Conservation (phyloP, 805 yeast species). For the Clavispora fructus region DNA sequence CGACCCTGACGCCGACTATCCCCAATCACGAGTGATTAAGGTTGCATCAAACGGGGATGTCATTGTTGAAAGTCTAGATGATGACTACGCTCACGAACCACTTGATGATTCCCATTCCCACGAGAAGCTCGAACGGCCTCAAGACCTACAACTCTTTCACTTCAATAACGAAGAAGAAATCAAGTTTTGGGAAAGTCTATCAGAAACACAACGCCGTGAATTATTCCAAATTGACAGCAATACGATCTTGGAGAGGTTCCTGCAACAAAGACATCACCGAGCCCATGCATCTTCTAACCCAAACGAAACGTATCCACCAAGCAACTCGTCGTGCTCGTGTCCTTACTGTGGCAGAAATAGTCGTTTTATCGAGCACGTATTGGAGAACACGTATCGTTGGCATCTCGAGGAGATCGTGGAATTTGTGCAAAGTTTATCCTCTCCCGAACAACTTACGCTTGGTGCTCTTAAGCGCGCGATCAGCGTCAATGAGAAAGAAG, state of each 20-base stretch:
- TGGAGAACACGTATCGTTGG: conserved; percentile 67
- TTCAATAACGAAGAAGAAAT: conserved; percentile 10
- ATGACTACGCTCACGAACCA: conserved; percentile 12
- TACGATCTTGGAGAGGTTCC: conserved; percentile 60
- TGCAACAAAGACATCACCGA: conserved; percentile 13
- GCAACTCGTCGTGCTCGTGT: conserved; percentile 52
- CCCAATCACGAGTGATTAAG: conserved; percentile 64
- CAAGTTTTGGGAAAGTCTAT: conserved; percentile 11
- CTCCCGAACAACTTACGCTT: neutral
- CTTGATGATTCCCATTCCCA: neutral
- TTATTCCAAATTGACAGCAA: conserved; percentile 57
- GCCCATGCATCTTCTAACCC: conserved; percentile 5
- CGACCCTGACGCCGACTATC: conserved; percentile 60
- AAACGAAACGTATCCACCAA: conserved; percentile 2
- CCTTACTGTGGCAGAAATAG: conserved; percentile 73
- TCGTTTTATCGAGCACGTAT: conserved; percentile 66
- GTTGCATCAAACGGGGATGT: conserved; percentile 74
- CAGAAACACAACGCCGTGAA: conserved; percentile 8
- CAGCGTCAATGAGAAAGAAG: neutral
- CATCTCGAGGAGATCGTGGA: conserved; percentile 49
- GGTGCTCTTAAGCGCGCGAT: neutral
- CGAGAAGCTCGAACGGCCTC: neutral
- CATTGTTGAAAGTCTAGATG: conserved; percentile 55
- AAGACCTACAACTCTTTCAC: conserved; percentile 2
- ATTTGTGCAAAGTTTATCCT: conserved; percentile 21